Evolutionary conservation across 2,329 filamentous ascomycete species (phyloP), one percentile per base, ranked within the genome.

Genomic region (Pyrenophora seminiperda): DNA sequence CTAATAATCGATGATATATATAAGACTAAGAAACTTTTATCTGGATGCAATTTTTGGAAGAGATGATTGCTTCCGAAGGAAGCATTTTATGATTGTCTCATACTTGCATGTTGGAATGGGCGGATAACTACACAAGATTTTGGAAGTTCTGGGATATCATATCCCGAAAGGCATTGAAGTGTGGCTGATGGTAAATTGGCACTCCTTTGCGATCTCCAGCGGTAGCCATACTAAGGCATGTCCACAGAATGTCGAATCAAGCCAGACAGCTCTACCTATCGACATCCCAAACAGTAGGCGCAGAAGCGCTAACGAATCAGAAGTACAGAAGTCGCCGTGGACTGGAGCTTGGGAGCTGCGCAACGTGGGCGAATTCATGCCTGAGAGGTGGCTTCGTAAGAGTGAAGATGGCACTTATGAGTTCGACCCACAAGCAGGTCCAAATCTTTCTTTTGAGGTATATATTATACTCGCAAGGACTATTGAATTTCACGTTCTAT

Each of bases 381-480:
- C 32, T 34, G 32, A 34, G 32, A 34, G 32, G 15, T 34, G 32
- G 32, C 32, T 34, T 34, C 32, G 32, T 17, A 18, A 3, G 32
- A 34, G 6, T 18, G 32, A 34, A 34, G 32, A 34, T 17, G 32
- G 32, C 15, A 34, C 32, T 34, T 34, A 3, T 18, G 15, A 14
- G 32, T 34, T 34, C 32, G 32, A 34, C 32, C 32, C 32, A 34
- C 32, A 34, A 34, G 32, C 32, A 34, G 32, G 32, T 34, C 32
- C 32, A 34, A 34, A 34, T 34, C 32, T 14, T 34, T 14, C 32
- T 10, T 34, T 34, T 34, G 32, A 17, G 32, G 32, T 34, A n/a
- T n/a, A n/a, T n/a, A n/a, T n/a, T n/a, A n/a, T n/a, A n/a, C n/a
- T n/a, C n/a, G n/a, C 13, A n/a, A n/a, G n/a, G n/a, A n/a, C n/a